Percentiles rank a stretch among this genome's conserved stretches.
Evolutionary conservation across 768 basidiomycete species (phyloP).

Genomic region (Leccinum longicurvipes): DNA sequence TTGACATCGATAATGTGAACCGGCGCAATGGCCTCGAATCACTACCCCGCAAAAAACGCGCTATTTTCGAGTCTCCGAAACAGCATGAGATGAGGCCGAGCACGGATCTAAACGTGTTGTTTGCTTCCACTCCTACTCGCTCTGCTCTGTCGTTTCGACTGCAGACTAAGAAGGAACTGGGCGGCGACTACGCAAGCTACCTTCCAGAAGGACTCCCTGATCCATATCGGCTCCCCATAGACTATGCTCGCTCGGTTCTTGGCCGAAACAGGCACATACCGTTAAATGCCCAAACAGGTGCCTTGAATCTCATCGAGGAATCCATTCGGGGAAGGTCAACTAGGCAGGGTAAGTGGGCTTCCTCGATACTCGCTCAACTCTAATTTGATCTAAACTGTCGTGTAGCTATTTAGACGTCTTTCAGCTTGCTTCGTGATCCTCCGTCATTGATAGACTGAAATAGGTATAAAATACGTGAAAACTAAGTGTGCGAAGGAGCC

Average conservation of each 20-base stretch:
- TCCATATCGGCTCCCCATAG: constrained; percentile 36
- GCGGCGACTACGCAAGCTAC: constrained; percentile 52
- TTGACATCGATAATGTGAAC: constrained; percentile 12
- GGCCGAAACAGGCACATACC: constrained; percentile 42
- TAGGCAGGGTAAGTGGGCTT: constrained; percentile 11
- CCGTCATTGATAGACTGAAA: constrained; percentile 15
- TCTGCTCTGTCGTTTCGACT: constrained; percentile 17
- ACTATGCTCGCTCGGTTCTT: constrained; percentile 42
- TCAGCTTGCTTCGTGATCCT: neutral
- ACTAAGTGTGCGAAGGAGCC: constrained; percentile 10
- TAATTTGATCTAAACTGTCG: neutral
- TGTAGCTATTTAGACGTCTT: constrained; percentile 12
- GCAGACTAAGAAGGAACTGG: constrained; percentile 36
- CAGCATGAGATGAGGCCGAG: constrained; percentile 21
- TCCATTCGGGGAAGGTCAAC: constrained; percentile 7
- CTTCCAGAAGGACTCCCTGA: constrained; percentile 29
- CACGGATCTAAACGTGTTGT: constrained; percentile 22
- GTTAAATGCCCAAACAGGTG: constrained; percentile 37
- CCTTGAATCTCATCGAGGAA: constrained; percentile 37
- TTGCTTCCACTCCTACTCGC: constrained; percentile 4
- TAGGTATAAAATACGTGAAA: constrained; percentile 29
- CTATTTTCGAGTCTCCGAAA: neutral
- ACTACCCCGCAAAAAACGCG: constrained; percentile 4
- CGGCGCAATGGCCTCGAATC: neutral
- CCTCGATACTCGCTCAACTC: neutral